phyloP scores from a whole-genome alignment of 805 yeast genomes.

The Saccharomycopsis fodiens region DNA sequence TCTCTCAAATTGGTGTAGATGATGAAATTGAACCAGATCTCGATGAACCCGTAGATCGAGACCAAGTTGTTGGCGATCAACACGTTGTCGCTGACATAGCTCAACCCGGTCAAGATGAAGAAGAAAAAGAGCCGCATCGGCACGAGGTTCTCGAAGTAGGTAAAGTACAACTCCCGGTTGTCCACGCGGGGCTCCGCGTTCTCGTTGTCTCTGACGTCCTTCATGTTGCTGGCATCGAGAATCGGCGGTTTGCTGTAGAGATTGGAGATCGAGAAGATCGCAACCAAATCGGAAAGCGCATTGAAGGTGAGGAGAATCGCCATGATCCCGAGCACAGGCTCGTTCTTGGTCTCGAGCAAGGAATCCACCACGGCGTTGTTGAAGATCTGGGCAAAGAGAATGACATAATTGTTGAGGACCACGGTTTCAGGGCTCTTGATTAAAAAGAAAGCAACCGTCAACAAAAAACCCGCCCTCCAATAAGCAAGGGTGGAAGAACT shows the following conservation, averaged over 20 bases:
- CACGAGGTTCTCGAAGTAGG: constrained; percentile 45
- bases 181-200: constrained; percentile 15
- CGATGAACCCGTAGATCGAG: constrained; percentile 43
- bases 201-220: constrained; percentile 18
- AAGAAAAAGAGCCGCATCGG: constrained; percentile 40
- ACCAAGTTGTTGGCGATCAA: constrained; percentile 42
- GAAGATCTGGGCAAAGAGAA: constrained; percentile 17
- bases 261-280: constrained; percentile 16
- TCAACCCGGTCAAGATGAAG: constrained; percentile 36
- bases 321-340: constrained; percentile 17
- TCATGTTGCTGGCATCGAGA: constrained; percentile 14
- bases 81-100: constrained; percentile 34
- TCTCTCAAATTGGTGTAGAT: constrained; percentile 45
- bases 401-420: constrained; percentile 14
- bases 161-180: constrained; percentile 19
- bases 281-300: constrained; percentile 19
- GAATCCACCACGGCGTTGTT: constrained; percentile 18
- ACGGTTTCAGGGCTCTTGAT: constrained; percentile 18
- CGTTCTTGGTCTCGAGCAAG: constrained; percentile 9
- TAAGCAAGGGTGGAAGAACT: constrained; percentile 16
- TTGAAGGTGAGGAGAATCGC: constrained; percentile 11
- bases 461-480: constrained; percentile 16
- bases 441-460: constrained; percentile 17
- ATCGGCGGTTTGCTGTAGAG: constrained; percentile 18
- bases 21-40: constrained; percentile 49